Percentiles rank a stretch among this genome's conserved stretches.
Conservation (phyloP, 1,284 basidiomycete species). For the Schizophyllum commune region DNA sequence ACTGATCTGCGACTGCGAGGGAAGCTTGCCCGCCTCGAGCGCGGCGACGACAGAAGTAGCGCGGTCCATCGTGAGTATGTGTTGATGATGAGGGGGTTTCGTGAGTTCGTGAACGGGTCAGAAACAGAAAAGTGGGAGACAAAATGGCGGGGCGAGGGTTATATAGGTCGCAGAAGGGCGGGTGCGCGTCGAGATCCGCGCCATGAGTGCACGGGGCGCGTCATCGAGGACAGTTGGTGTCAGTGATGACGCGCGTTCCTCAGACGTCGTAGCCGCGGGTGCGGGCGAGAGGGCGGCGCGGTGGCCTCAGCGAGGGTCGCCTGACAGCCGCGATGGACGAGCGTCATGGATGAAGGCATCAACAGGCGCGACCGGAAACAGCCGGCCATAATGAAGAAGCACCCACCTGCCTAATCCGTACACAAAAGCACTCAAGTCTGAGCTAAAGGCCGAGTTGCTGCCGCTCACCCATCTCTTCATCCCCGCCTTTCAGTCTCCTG, state of each 20-base stretch:
- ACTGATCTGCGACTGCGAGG: slow-evolving; percentile 9
- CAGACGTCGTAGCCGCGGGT: background rate
- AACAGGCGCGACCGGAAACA: background rate
- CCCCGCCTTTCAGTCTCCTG: no score
- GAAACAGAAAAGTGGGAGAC: background rate
- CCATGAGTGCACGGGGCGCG: background rate
- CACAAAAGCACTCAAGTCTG: no score
- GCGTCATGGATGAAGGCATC: background rate
- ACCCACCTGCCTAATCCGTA: no score
- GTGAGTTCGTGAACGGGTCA: background rate
- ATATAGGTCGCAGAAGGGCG: background rate
- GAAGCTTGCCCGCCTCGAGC: slow-evolving; percentile 12
- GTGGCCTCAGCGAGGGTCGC: background rate
- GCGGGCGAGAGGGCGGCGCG: no score
- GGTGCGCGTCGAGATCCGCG: background rate
- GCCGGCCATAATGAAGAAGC: no score
- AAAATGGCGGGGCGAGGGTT: background rate
- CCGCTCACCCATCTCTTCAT: no score
- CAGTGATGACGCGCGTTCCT: background rate
- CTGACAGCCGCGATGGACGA: background rate
- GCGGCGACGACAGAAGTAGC: slow-evolving; percentile 11
- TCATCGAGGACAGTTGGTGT: background rate
- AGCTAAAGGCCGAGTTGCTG: no score
- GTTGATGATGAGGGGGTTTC: background rate
- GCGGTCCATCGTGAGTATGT: slow-evolving; percentile 8